Evolutionary conservation across 352 stramenopile genomes (phyloP), one percentile per base, ranked within the genome.

Genomic region (Phytophthora idaei): DNA sequence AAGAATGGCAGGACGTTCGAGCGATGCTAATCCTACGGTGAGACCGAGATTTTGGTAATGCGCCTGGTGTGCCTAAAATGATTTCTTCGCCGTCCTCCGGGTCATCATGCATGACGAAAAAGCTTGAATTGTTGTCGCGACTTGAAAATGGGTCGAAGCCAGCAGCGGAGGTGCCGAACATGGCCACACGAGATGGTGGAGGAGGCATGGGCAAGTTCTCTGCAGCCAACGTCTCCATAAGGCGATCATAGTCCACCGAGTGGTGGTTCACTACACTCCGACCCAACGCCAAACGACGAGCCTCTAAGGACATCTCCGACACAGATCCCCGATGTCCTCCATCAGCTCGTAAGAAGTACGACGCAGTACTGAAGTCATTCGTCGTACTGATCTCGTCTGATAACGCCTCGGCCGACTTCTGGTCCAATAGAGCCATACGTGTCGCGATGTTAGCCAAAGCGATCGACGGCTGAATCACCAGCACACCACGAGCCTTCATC

Each of bases 201-300:
- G 77, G 77, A 7, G 75, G 74, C 66, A 81, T 63, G 9, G 77
- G 69, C 34, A 83, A 31, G 11, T 81, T 78, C 48, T 74, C 72
- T 12, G 63, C 45, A 0, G 46, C 55, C 4, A 86, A 59, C 11
- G 66, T 54, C 32, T 83, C 74, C 5, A 67, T 67, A 7, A 86
- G 63, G 9, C 73, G 77, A 49, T 86, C 77, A 57, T 86, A 86
- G 64, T 83, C 63, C 46, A 90, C 82, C 34, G 79, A 85, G 60
- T 89, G 80, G 54, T 90, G 82, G 64, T 88, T 90, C 15, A 90
- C 77, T n/a, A 90, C 78, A 46, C 69, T 88, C 17, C 80, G 74
- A 21, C 77, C 71, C 6, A 88, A 61, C 1, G 77, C 71, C 25
- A 84, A 36, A 6, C 61, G 64, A 63, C 76, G 76, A 44, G 66